These are phyloP conservation scores for Globisporangium recalcitrans DNA, from an alignment of 352 stramenopile species.

Conservation along the genomic window DNA sequence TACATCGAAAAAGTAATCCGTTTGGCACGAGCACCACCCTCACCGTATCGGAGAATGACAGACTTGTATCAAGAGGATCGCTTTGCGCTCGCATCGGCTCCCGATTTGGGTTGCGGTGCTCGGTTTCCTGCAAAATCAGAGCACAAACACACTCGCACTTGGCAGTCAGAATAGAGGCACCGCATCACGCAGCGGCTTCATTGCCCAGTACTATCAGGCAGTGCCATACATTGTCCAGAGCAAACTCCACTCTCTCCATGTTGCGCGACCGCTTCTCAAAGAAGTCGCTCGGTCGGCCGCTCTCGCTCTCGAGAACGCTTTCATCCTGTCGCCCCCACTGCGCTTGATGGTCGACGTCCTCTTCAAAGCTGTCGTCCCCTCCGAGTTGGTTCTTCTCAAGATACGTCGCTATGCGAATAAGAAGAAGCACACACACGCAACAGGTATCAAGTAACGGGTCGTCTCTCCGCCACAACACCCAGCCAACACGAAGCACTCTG, in stretches of 20 bases:
- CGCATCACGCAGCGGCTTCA: no score
- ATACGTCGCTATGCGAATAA: constrained; percentile 30
- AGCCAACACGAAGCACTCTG: background rate
- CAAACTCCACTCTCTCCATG: constrained; percentile 66
- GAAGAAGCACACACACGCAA: background rate
- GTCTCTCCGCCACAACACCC: background rate
- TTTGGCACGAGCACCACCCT: background rate
- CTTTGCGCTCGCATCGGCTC: background rate
- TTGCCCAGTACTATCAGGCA: background rate
- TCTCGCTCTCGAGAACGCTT: constrained; percentile 14
- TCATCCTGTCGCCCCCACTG: constrained; percentile 29
- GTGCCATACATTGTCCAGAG: constrained; percentile 17
- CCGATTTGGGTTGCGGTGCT: background rate
- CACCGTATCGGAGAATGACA: constrained; percentile 31
- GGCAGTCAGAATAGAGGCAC: background rate
- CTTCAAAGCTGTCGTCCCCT: constrained; percentile 40
- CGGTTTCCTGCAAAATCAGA: background rate
- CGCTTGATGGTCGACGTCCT: constrained; percentile 22
- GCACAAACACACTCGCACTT: background rate
- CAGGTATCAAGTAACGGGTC: constrained; percentile 1
- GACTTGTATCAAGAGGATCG: constrained; percentile 9
- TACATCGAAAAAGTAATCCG: background rate
- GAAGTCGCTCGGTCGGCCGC: constrained; percentile 53
- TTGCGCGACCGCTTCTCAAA: constrained; percentile 71
- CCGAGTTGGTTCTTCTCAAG: constrained; percentile 40